Percentiles rank a stretch among this genome's conserved stretches.
Conservation (phyloP, 371 early-diverging fungal species). For the Rhizopus sp. region DNA sequence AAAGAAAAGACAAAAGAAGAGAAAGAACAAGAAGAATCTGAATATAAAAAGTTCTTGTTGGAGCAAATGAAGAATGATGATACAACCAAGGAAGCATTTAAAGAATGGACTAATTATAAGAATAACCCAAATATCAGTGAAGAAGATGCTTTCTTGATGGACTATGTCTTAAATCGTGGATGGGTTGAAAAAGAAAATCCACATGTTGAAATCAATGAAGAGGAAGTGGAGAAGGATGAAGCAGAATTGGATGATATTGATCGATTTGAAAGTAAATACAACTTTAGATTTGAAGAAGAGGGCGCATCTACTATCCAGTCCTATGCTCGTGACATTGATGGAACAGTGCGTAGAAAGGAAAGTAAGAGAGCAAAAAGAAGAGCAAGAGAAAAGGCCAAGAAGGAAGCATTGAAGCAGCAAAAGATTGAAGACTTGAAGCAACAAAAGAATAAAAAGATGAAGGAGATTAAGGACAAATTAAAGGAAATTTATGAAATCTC, state of each 20-base stretch:
- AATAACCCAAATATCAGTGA: constrained; percentile 51
- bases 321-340: constrained; percentile 80
- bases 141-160: constrained; percentile 89
- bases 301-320: constrained; percentile 65
- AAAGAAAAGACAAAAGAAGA: constrained; percentile 76
- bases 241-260: constrained; percentile 76
- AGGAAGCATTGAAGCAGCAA: constrained; percentile 64
- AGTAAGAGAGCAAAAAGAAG: constrained; percentile 74
- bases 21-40: constrained; percentile 72
- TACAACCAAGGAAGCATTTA: constrained; percentile 52
- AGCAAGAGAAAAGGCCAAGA: constrained; percentile 67
- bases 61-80: constrained; percentile 70
- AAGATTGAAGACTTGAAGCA: constrained; percentile 86
- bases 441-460: constrained; percentile 86
- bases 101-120: constrained; percentile 66
- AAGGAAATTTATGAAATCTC: constrained; percentile 84
- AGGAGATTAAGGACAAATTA: constrained; percentile 77
- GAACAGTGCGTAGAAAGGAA: constrained; percentile 71
- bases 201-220: constrained; percentile 43
- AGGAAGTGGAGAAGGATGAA: constrained; percentile 63
- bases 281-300: constrained; percentile 92
- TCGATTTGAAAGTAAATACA: constrained; percentile 88
- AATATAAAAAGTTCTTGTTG: constrained; percentile 82
- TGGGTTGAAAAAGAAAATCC: constrained; percentile 85
- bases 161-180: constrained; percentile 89